Conservation (phyloP, 495 filamentous ascomycete species). For the Glonium stellatum region DNA sequence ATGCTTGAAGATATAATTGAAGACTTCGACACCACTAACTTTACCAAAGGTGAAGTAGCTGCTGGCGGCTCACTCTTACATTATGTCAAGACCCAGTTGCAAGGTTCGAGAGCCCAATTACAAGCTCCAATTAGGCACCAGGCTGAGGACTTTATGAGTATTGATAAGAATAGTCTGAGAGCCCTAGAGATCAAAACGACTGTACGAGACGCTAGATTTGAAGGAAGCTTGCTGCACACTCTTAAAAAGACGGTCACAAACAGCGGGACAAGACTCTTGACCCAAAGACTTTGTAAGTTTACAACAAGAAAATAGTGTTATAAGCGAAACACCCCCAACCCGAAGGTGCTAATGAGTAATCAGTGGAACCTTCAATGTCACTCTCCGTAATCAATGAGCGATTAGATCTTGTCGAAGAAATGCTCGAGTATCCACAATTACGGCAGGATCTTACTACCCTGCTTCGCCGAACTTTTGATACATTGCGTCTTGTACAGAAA, state of each 20-base stretch:
- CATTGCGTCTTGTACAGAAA: slow-evolving; percentile 83
- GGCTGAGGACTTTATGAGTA: slow-evolving; percentile 69
- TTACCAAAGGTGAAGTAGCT: slow-evolving; percentile 47
- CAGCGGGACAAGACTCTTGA: slow-evolving; percentile 76
- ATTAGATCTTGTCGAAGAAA: slow-evolving; percentile 71
- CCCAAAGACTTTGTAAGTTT: slow-evolving; percentile 67
- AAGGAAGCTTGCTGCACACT: slow-evolving; percentile 81
- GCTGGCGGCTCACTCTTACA: slow-evolving; percentile 72
- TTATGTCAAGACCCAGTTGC: slow-evolving; percentile 74
- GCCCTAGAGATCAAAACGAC: slow-evolving; percentile 85
- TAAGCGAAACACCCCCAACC: neutral
- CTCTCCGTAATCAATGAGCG: slow-evolving; percentile 69
- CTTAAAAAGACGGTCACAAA: slow-evolving; percentile 85
- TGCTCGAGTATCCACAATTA: slow-evolving; percentile 55
- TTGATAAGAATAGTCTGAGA: slow-evolving; percentile 85
- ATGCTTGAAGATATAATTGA: slow-evolving; percentile 66
- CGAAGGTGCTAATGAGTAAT: slow-evolving; percentile 10
- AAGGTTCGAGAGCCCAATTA: slow-evolving; percentile 72
- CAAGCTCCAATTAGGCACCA: slow-evolving; percentile 72
- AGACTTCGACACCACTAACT: slow-evolving; percentile 36
- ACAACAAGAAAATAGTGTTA: neutral
- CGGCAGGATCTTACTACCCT: slow-evolving; percentile 59
- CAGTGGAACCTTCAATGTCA: slow-evolving; percentile 77
- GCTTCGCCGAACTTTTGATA: slow-evolving; percentile 74
- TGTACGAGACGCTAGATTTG: slow-evolving; percentile 61